Evolutionary conservation across 441 rosid genomes (phyloP), one percentile per base, ranked within the genome.

Genomic region (Melastoma candidum): DNA sequence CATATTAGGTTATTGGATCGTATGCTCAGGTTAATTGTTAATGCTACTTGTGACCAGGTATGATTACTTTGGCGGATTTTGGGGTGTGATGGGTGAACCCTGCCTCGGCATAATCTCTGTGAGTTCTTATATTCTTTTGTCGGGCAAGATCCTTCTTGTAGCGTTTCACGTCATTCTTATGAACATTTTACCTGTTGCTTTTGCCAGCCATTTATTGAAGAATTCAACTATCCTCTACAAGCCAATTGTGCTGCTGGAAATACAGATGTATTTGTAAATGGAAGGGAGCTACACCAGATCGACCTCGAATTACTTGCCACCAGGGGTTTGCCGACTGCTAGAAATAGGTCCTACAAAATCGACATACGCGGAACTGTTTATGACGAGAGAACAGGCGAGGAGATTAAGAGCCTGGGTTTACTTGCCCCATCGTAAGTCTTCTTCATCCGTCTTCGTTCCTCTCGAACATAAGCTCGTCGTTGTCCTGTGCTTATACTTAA

Each of bases 101-200:
- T 59, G 63, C 44, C 63, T 50, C 7, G 63, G 63, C 41, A 59
- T 59, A 26, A 45, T 59, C 10, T 56, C 63, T 12, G 63, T 59
- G 44, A 59, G 57, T 41, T 26, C 11, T 11, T 12, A 17, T 13
- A 1, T 49, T 1, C 11, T 44, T 52, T 39, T 1, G 27, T 26
- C 10, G 5, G 7, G 4, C 17, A 1, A 26, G 1, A 22, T 51
- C 26, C 0, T 14, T 7, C 56, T 52, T 2, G 44, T 25, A 32
- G 22, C 22, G 5, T 36, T 13, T 14, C 41, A 1, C 6, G 7
- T 32, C 8, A 32, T 32, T 17, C 41, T 32, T 32, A 32, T 32
- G 41, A 32, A 32, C 22, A 32, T 32, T 32, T 32, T 32, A 32
- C 7, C 7, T 1, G 5, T 32, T 32, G 7, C 41, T 45, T 0